Evolutionary conservation across 768 basidiomycete genomes (phyloP).

Genomic region (Leccinellum rugosiceps): DNA sequence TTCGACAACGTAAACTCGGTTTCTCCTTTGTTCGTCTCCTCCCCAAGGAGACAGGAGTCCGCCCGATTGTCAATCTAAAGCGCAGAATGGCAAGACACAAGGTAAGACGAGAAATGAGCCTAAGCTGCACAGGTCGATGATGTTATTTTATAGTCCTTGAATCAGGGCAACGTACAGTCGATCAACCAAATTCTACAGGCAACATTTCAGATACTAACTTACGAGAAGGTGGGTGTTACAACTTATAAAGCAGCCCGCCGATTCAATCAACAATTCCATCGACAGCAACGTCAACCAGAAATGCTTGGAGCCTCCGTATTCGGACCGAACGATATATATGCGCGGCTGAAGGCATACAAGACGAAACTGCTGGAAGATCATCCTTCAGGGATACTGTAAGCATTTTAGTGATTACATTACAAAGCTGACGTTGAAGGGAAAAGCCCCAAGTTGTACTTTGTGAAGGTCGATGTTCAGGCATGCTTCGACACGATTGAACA

Average conservation of each 20-base stretch:
- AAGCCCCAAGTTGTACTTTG: conserved; percentile 90
- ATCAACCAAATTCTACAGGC: conserved; percentile 87
- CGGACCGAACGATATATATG: conserved; percentile 79
- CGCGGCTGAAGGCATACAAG: conserved; percentile 71
- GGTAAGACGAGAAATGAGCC: conserved; percentile 16
- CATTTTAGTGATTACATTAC: not conserved
- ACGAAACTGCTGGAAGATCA: conserved; percentile 36
- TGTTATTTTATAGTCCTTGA: conserved; percentile 28
- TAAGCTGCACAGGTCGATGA: not conserved
- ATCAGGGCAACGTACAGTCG: conserved; percentile 44
- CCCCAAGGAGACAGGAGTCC: conserved; percentile 92
- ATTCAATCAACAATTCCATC: not conserved
- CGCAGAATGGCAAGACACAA: conserved; percentile 39
- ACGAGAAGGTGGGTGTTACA: conserved; percentile 64
- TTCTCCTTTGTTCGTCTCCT: conserved; percentile 85
- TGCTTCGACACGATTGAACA: conserved; percentile 98
- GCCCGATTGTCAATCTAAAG: conserved; percentile 92
- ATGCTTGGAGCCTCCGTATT: conserved; percentile 81
- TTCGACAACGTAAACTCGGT: conserved; percentile 71
- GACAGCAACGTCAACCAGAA: conserved; percentile 57
- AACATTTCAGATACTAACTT: conserved; percentile 83
- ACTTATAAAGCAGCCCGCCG: not conserved
- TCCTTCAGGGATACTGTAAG: conserved; percentile 52
- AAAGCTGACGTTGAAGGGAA: not conserved
- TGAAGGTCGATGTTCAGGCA: conserved; percentile 93